Evolutionary conservation across 305 asterid genomes (phyloP), one percentile per base, ranked within the genome.

Genomic region (Rubia peregrina): DNA sequence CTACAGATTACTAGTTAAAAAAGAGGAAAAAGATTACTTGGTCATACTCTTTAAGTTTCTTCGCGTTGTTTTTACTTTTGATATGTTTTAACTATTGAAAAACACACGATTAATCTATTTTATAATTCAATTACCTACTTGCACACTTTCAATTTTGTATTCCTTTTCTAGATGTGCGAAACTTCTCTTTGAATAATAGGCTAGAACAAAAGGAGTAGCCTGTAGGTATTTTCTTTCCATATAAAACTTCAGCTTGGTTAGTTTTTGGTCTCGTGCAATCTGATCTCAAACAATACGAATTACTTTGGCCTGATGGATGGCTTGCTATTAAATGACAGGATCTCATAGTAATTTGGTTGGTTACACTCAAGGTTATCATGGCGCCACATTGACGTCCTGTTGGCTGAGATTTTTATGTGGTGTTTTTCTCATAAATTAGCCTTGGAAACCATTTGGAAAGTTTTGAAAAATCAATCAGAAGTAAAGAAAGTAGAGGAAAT

Each of bases 1-100:
- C 89, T 40, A 74, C 46, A 51, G 57, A 51, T 5, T 17, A 17
- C 57, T 51, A 5, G 22, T 22, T 17, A 5, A 51, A 53, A 53
- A n/a, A 53, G 19, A 21, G 11, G 59, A 53, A 51, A 17, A 17
- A 7, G 42, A 6, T 13, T 60, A 5, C 26, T 38, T 17, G 33
- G 21, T 6, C 9, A 21, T 38, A 63, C 17, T 26, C 67, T 63
- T 63, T 5, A 51, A 6, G 24, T 53, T n/a, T 53, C 59, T 53
- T 7, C 59, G 59, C n/a, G 55, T 13, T 48, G 55, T 4, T 48
- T 14, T 48, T 14, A 42, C 55, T 14, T 48, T 6, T 48, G 55
- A 48, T 48, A 13, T 48, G 7, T 14, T 13, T 48, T 17, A 3
- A 48, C 16, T 13, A 48, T 48, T 14, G 4, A 13, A 14, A 14